Percentiles rank a stretch among this genome's conserved stretches.
Evolutionary conservation across 2,329 filamentous ascomycete species (phyloP).

Genomic region (Diplodia seriata): DNA sequence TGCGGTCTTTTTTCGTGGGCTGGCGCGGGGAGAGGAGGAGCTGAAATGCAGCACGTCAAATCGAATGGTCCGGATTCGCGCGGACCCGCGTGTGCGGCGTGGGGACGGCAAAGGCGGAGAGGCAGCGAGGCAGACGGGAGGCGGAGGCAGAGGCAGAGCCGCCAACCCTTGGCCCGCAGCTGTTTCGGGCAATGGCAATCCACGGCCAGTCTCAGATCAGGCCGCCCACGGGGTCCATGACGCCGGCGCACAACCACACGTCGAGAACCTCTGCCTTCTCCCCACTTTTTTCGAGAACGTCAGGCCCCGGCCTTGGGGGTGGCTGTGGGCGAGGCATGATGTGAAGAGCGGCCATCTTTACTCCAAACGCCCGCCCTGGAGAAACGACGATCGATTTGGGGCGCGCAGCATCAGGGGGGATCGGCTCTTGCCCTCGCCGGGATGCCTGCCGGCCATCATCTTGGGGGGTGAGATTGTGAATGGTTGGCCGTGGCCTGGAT

Average conservation of each 20-base stretch:
- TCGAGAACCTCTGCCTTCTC: not conserved
- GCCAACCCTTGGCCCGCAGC: not conserved
- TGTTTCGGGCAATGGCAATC: constrained; percentile 2
- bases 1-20: not conserved
- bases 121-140: not conserved
- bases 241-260: not conserved
- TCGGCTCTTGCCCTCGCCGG: not conserved
- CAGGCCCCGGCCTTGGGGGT: not conserved
- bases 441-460: not conserved
- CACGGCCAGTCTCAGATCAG: constrained; percentile 9
- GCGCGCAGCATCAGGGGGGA: not conserved
- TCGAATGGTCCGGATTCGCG: not conserved
- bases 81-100: too few species aligned
- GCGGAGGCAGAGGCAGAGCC: not conserved
- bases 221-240: constrained; percentile 12
- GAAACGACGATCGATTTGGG: not conserved
- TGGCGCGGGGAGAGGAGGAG: too few species aligned
- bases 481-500: not conserved
- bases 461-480: not conserved
- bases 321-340: not conserved
- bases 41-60: not conserved
- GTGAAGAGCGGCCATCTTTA: not conserved
- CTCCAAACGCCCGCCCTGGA: constrained; percentile 19
- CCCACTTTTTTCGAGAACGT: not conserved
- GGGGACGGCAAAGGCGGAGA: too few species aligned